Evolutionary conservation across 2,329 filamentous ascomycete species (phyloP).

Genomic region (Xylaria sp.): DNA sequence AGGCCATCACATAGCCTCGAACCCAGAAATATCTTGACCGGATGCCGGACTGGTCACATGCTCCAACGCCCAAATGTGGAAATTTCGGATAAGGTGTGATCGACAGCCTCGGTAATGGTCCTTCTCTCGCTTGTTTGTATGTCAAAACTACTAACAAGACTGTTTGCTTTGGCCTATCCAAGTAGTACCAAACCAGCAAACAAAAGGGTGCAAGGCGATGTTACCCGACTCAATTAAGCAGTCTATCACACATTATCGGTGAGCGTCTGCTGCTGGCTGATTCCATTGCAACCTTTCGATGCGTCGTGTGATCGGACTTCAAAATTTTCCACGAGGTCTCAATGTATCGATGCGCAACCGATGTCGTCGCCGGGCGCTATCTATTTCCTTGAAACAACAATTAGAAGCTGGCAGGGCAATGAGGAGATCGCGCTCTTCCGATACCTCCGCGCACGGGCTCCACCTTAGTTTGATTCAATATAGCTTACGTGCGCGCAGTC

Average conservation of each 20-base stretch:
- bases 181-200: slow-evolving; percentile 14
- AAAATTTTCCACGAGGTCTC: not conserved
- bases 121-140: not conserved
- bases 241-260: slow-evolving; percentile 8
- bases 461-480: slow-evolving; percentile 13
- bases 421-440: not conserved
- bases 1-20: slow-evolving; percentile 19
- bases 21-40: slow-evolving; percentile 13
- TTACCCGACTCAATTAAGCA: slow-evolving; percentile 4
- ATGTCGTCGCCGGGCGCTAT: not conserved
- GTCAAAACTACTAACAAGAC: not conserved
- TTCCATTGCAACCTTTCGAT: not conserved
- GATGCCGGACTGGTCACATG: slow-evolving; percentile 22
- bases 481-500: not conserved
- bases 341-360: not conserved
- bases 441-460: slow-evolving; percentile 2
- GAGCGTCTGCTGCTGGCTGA: slow-evolving; percentile 6
- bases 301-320: not conserved
- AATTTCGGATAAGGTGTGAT: slow-evolving; percentile 19
- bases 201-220: not conserved
- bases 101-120: slow-evolving; percentile 3
- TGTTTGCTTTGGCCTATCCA: slow-evolving; percentile 3
- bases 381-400: slow-evolving; percentile 4
- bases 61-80: slow-evolving; percentile 21
- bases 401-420: not conserved